These are phyloP conservation scores for Mixia osmundae DNA, from an alignment of 1,284 basidiomycete genomes.

Conservation along the genomic window DNA sequence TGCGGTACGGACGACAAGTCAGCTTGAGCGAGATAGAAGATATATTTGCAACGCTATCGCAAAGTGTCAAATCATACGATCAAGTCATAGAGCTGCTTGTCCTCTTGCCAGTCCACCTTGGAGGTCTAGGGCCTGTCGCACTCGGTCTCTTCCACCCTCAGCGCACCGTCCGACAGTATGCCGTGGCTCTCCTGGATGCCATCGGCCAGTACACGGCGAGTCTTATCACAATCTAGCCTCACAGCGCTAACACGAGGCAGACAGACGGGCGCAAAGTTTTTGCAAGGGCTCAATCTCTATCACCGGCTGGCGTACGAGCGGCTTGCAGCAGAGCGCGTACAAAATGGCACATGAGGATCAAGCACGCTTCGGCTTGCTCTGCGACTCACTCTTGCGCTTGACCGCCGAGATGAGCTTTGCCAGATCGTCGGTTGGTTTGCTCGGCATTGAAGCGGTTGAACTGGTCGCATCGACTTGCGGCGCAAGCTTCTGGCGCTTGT, in stretches of 20 bases:
- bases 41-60: conserved; percentile 49
- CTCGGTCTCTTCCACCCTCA: conserved; percentile 76
- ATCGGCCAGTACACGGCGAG: no score
- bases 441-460: background rate
- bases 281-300: no score
- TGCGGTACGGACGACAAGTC: conserved; percentile 39
- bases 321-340: no score
- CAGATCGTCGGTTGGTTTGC: conserved; percentile 20
- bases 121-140: conserved; percentile 60
- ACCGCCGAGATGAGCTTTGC: conserved; percentile 54
- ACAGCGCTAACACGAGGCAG: no score
- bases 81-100: conserved; percentile 76
- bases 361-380: conserved; percentile 5
- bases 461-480: conserved; percentile 6
- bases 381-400: conserved; percentile 37
- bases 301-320: no score
- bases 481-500: conserved; percentile 29
- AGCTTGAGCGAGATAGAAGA: conserved; percentile 39
- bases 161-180: conserved; percentile 44
- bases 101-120: conserved; percentile 45
- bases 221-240: no score
- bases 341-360: no score
- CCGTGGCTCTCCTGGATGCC: conserved; percentile 59
- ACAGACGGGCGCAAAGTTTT: no score
- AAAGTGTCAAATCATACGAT: conserved; percentile 48